Evolutionary conservation across 1,139 yeast species (phyloP), one percentile per base, ranked within the genome.

Genomic region (Torulaspora pretoriensis): DNA sequence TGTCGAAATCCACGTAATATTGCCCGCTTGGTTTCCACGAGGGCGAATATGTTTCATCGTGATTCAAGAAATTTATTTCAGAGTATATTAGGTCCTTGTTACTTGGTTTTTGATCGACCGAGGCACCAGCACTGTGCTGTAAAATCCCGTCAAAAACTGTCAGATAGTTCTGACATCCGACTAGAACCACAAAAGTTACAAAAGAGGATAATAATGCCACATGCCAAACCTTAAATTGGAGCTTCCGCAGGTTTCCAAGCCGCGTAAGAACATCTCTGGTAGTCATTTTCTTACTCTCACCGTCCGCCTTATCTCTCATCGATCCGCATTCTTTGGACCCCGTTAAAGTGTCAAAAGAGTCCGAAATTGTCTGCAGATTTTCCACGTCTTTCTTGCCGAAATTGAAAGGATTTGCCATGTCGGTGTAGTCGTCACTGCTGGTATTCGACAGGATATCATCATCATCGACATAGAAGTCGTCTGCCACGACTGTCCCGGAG

Each of bases 381-480:
- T 32, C 38, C 26, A 25, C 23, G 10, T 22, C 37, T 9, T 34
- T 38, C 6, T 33, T 25, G 14, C 39, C 31, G 16, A 38, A 25
- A 25, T 42, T 40, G 19, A 46, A 43, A 9, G 40, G 31, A 14
- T 39, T 38, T 12, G 49, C 35, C 23, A 46, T 23, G 24, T 46
- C 46, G 10, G 48, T 42, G 23, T 40, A 42, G 13, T 49, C 52
- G 16, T 53, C 56, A 38, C 55, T 51, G 40, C 57, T 53, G 4
- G 54, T 48, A 35, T 50, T 51, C 10, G 57, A 54, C 17, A 54
- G 35, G 25, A 54, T 48, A 40, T 51, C 57, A 23, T 48, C 51
- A 14, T 48, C 51, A 26, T 51, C 56, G 25, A 40, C 43, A 29
- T 45, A 45, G 9, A 38, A 42, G 30, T 44, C 52, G 25, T 42